Percentiles rank a stretch among this genome's conserved stretches.
These are phyloP conservation scores for Daldinia sp. DNA, from an alignment of 2,329 filamentous ascomycete genomes.

Conservation along the genomic window DNA sequence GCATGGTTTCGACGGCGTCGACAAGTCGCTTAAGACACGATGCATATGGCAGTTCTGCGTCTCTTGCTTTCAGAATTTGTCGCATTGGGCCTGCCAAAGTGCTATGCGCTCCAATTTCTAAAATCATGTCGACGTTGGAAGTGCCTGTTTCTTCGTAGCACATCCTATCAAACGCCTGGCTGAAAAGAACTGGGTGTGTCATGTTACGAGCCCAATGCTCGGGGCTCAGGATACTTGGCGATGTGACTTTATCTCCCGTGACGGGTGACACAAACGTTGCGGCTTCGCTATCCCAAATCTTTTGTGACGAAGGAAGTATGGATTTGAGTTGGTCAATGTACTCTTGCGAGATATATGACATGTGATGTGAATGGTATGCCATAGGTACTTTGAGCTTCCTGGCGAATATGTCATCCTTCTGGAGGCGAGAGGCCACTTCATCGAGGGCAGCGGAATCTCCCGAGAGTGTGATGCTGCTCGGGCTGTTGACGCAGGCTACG, in stretches of 20 bases:
- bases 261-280: conserved; percentile 23
- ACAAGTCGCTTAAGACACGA: background rate
- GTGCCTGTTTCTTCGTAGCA: conserved; percentile 4
- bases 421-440: conserved; percentile 1
- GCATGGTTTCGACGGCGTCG: background rate
- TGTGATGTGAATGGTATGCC: conserved; percentile 34
- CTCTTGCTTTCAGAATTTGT: background rate
- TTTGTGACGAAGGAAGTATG: background rate
- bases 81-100: background rate
- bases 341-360: conserved; percentile 6
- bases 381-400: conserved; percentile 23
- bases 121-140: conserved; percentile 19
- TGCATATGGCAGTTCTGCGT: background rate
- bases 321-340: background rate
- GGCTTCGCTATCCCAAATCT: background rate
- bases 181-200: conserved; percentile 40
- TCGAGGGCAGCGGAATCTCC: conserved; percentile 25
- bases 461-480: conserved; percentile 27
- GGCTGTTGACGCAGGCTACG: conserved; percentile 35
- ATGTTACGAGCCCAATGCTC: conserved; percentile 40
- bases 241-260: conserved; percentile 22
- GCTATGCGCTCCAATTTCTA: conserved; percentile 39
- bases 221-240: background rate
- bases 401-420: conserved; percentile 25
- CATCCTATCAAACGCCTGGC: conserved; percentile 36